Base-by-base conservation (phyloP, 2,329 filamentous ascomycete genomes). In the Pochonia chlamydosporia region DNA sequence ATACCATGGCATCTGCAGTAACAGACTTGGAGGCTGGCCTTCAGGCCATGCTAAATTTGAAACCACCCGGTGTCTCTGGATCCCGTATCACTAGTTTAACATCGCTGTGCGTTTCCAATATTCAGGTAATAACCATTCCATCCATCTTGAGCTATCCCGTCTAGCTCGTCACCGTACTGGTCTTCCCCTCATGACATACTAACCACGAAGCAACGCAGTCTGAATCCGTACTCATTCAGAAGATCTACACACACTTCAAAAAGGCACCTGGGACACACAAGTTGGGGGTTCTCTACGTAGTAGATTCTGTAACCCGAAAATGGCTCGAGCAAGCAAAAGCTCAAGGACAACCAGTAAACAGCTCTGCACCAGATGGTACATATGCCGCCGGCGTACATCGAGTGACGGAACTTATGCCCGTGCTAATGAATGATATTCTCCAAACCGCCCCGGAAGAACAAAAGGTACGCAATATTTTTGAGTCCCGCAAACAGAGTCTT, bases 291-390 rank as follows among this genome's bases (percentile, higher is more conserved):
- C 85, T 99, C 73, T 99, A 99, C 84, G 91, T 97, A 73, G 89
- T 99, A 91, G 93, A 99, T 79, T 96, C 92, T 76, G 91, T 99
- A 81, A 92, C 91, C 69, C 89, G 93, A 72, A 92, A 95, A 75
- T 99, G 93, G 92, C 84, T 96, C 75, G 92, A 97, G 69, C 87
- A 90, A 71, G 92, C 93, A 63, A 93, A 91, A 72, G 81, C 84
- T 63, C 80, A 87, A 57, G 88, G 87, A 61, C 91, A 97, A 66
- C 72, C 85, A 63, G 81, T 90, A 69, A 87, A 87, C 71, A 84
- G 80, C 68, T 78, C 82, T 68, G 89, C 91, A 56, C 82, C 85
- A 56, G 89, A 95, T 72, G 93, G 93, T 65, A 96, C 91, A 47
- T 96, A 85, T 77, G 89, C 90, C 64, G 91, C 91, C 59, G 93